Percentiles rank a stretch among this genome's conserved stretches.
Conservation (phyloP, 1,284 basidiomycete species). For the Wallemia mellicola region DNA sequence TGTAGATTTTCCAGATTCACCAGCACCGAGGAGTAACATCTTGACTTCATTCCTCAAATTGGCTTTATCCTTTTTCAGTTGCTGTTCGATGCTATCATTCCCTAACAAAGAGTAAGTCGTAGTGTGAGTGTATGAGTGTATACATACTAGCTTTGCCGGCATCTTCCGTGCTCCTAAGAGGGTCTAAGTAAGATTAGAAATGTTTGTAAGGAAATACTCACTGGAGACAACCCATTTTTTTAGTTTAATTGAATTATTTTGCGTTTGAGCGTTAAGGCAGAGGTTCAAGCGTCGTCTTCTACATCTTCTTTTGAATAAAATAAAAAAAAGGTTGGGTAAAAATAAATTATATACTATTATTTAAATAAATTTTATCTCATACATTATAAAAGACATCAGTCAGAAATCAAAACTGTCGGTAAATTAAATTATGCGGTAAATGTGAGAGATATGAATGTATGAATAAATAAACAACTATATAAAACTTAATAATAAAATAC, state of each 20-base stretch:
- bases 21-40: conserved; percentile 51
- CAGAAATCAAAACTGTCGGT: too few relatives aligned
- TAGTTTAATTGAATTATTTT: not conserved
- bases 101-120: not conserved
- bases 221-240: not conserved
- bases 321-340: not conserved
- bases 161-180: not conserved
- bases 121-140: not conserved
- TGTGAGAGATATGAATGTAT: too few relatives aligned
- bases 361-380: not conserved
- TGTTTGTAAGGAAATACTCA: not conserved
- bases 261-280: not conserved
- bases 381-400: not conserved
- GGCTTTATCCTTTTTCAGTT: conserved; percentile 10
- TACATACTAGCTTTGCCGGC: not conserved
- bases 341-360: not conserved
- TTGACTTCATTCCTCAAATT: conserved; percentile 8
- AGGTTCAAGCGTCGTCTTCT: not conserved
- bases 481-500: too few relatives aligned
- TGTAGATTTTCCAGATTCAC: conserved; percentile 78
- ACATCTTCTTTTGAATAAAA: not conserved
- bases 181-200: not conserved
- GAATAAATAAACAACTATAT: too few relatives aligned
- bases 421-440: too few relatives aligned
- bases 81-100: conserved; percentile 1